Evolutionary conservation across 345 rosid genomes (phyloP).

Genomic region (Murraya koenigii): DNA sequence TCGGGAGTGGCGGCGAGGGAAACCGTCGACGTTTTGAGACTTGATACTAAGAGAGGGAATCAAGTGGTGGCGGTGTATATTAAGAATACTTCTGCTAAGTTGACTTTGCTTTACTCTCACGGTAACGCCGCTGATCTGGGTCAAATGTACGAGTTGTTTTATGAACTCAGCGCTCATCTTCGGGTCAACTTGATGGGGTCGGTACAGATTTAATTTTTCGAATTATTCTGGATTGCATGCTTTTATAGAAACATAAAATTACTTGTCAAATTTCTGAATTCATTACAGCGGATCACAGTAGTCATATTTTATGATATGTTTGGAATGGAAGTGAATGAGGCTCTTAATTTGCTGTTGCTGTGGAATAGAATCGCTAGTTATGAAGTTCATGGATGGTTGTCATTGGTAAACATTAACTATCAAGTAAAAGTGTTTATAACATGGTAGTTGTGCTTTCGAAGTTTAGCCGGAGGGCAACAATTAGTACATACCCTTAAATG

Average conservation of each 20-base stretch:
- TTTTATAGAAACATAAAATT: background rate
- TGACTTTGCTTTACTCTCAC: slow-evolving; percentile 79
- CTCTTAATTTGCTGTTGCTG: background rate
- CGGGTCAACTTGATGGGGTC: slow-evolving; percentile 91
- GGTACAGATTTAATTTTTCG: slow-evolving; percentile 4
- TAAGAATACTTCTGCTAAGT: slow-evolving; percentile 70
- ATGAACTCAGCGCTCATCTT: slow-evolving; percentile 72
- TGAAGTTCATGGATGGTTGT: background rate
- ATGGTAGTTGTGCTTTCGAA: background rate
- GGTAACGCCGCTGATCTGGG: slow-evolving; percentile 99
- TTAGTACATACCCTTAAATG: too few relatives aligned
- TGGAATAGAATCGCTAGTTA: background rate
- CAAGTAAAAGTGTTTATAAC: background rate
- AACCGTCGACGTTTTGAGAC: slow-evolving; percentile 62
- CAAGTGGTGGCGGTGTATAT: slow-evolving; percentile 76
- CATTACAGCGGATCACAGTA: background rate
- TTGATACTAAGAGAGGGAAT: slow-evolving; percentile 79
- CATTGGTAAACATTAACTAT: background rate
- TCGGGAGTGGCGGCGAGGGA: slow-evolving; percentile 51
- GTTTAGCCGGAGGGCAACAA: background rate
- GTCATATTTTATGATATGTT: background rate
- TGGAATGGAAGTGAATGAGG: background rate
- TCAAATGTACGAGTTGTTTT: slow-evolving; percentile 78
- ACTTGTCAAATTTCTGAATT: background rate
- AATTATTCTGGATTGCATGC: background rate